A percentile compares a stretch with the other conserved stretches of the same genome.
phyloP scores from a whole-genome alignment of 2,329 filamentous ascomycete genomes.

The Periconia digitata region DNA sequence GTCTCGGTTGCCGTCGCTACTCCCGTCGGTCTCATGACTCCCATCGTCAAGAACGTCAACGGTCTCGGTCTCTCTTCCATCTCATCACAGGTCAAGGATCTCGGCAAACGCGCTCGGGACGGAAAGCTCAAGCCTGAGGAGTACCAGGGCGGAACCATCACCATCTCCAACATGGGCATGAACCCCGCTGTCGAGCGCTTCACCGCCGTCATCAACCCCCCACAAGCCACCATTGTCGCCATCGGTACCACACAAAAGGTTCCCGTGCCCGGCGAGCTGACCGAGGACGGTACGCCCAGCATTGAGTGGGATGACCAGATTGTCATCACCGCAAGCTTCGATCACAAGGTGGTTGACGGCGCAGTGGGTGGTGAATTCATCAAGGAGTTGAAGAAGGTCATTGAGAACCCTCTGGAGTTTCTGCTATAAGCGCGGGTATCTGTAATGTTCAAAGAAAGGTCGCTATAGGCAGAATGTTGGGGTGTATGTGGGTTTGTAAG shows the following conservation, averaged over 20 bases:
- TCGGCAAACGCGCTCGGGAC: conserved; percentile 93
- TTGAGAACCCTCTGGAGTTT: conserved; percentile 96
- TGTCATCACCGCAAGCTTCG: conserved; percentile 89
- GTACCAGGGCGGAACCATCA: conserved; percentile 98
- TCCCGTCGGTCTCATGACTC: conserved; percentile 91
- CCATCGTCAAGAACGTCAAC: conserved; percentile 90
- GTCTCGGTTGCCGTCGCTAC: conserved; percentile 96
- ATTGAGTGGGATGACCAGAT: conserved; percentile 98
- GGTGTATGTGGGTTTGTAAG: not conserved
- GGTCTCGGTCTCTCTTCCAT: conserved; percentile 85
- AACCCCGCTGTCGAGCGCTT: conserved; percentile 95
- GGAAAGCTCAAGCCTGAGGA: conserved; percentile 99
- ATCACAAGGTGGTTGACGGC: conserved; percentile 98
- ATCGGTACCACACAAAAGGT: conserved; percentile 97
- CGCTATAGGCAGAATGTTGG: not conserved
- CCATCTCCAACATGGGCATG: conserved; percentile 99
- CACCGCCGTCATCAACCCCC: conserved; percentile 98
- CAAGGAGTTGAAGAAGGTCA: conserved; percentile 91
- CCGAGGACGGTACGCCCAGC: conserved; percentile 71
- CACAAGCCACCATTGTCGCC: conserved; percentile 91
- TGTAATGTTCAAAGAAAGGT: conserved; percentile 10
- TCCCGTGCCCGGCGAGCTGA: conserved; percentile 74
- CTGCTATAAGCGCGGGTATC: conserved; percentile 64
- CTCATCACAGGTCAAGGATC: conserved; percentile 88
- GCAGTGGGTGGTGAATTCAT: conserved; percentile 97